phyloP scores from a whole-genome alignment of 352 stramenopile genomes.

The Phytophthora sansomeana region DNA sequence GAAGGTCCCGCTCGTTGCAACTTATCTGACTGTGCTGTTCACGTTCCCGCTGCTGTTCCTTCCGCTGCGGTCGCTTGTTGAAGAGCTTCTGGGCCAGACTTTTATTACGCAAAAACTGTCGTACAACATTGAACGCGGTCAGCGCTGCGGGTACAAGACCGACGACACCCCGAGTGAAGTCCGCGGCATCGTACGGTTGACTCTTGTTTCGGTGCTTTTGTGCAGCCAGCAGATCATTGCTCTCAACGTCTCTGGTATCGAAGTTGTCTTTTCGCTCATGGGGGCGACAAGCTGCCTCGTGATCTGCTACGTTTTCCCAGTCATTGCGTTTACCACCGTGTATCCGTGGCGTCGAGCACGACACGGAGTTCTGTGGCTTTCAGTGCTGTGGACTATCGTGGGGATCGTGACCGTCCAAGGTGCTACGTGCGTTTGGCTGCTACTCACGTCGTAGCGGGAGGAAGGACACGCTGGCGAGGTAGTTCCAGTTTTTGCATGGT shows the following conservation, averaged over 20 bases:
- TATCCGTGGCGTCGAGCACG: constrained; percentile 52
- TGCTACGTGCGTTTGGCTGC: constrained; percentile 32
- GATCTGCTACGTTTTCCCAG: constrained; percentile 62
- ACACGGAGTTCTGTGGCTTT: constrained; percentile 29
- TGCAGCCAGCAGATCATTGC: constrained; percentile 41
- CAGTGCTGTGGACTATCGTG: constrained; percentile 30
- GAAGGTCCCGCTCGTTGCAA: constrained; percentile 51
- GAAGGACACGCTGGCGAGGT: constrained; percentile 39
- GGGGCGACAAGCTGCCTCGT: constrained; percentile 55
- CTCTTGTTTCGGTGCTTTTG: constrained; percentile 31
- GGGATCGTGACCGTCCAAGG: constrained; percentile 30
- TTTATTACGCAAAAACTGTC: constrained; percentile 4
- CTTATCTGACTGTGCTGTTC: constrained; percentile 53
- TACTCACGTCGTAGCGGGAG: constrained; percentile 26
- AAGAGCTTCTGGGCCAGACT: constrained; percentile 37
- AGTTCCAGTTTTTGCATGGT: not conserved
- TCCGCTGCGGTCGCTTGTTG: constrained; percentile 44
- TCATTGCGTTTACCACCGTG: constrained; percentile 51
- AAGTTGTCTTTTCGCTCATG: constrained; percentile 62
- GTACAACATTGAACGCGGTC: constrained; percentile 10
- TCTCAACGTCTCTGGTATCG: constrained; percentile 52
- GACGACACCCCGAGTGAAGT: not conserved
- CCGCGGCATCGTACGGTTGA: constrained; percentile 8
- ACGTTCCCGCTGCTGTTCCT: constrained; percentile 67
- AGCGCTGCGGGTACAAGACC: constrained; percentile 12